Evolutionary conservation across 306 rosid species (phyloP).

Genomic region (Acmispon strigosus): DNA sequence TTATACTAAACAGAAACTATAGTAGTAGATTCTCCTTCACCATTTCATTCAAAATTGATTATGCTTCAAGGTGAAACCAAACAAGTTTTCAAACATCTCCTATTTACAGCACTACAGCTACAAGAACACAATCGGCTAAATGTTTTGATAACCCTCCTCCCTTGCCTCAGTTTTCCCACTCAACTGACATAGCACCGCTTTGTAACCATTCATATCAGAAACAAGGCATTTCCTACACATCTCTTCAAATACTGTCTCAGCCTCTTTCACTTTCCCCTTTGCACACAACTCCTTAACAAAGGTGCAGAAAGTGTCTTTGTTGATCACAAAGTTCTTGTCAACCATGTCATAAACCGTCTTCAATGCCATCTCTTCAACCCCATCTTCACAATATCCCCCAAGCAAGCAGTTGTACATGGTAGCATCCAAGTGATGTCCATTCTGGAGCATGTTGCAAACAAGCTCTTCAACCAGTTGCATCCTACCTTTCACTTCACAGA

Average conservation of each 20-base stretch:
- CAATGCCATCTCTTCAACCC: slow-evolving; percentile 30
- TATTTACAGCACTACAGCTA: not conserved
- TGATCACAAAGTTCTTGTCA: slow-evolving; percentile 23
- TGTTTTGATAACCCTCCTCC: not conserved
- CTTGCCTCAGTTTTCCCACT: not conserved
- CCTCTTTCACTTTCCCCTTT: slow-evolving; percentile 29
- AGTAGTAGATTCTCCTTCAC: too few relatives aligned
- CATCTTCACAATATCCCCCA: slow-evolving; percentile 32
- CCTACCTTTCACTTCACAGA: slow-evolving; percentile 36
- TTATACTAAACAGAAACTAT: too few relatives aligned
- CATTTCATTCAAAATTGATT: too few relatives aligned
- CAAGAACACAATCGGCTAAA: not conserved
- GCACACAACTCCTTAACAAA: slow-evolving; percentile 23
- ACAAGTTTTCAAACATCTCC: not conserved
- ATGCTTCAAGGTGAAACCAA: too few relatives aligned
- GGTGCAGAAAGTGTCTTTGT: slow-evolving; percentile 30
- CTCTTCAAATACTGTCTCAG: slow-evolving; percentile 24
- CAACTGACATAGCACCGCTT: slow-evolving; percentile 15
- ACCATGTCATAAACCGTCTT: slow-evolving; percentile 27
- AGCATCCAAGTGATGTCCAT: slow-evolving; percentile 33
- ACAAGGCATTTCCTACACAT: slow-evolving; percentile 23
- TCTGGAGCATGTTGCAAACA: slow-evolving; percentile 34
- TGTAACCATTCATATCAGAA: slow-evolving; percentile 19
- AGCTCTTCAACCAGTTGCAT: slow-evolving; percentile 39
- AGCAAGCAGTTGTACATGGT: slow-evolving; percentile 32